These are phyloP conservation scores for Elongisporangium anandrum DNA, from an alignment of 352 stramenopile species.

Conservation along the genomic window DNA sequence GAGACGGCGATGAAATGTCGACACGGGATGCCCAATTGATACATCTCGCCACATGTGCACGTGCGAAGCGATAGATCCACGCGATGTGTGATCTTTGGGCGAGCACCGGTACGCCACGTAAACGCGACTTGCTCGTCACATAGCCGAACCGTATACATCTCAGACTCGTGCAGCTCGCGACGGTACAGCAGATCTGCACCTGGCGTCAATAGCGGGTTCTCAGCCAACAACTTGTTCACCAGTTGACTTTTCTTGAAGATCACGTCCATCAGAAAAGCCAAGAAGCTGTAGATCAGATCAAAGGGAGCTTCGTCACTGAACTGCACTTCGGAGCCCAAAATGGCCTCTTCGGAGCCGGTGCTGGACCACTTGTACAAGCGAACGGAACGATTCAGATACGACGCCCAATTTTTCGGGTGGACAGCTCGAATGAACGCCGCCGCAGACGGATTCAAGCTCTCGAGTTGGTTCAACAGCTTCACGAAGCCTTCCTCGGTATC, in stretches of 20 bases:
- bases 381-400: conserved; percentile 56
- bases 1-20: conserved; percentile 70
- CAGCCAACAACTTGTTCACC: conserved; percentile 40
- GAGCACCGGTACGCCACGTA: conserved; percentile 59
- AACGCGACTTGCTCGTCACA: conserved; percentile 73
- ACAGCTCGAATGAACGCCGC: conserved; percentile 53
- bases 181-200: conserved; percentile 63
- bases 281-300: conserved; percentile 74
- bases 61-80: conserved; percentile 55
- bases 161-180: conserved; percentile 52
- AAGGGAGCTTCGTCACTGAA: conserved; percentile 72
- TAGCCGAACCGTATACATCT: conserved; percentile 48
- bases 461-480: conserved; percentile 41
- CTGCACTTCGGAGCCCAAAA: conserved; percentile 52
- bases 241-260: conserved; percentile 73
- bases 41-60: conserved; percentile 68
- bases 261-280: conserved; percentile 75
- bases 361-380: conserved; percentile 67
- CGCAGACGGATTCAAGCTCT: conserved; percentile 44
- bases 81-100: conserved; percentile 63
- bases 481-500: conserved; percentile 58
- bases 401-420: conserved; percentile 65
- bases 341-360: conserved; percentile 49
- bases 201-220: conserved; percentile 46
- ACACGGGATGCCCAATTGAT: conserved; percentile 72